Conservation (phyloP, 2,329 filamentous ascomycete genomes). For the Zasmidium angulare region DNA sequence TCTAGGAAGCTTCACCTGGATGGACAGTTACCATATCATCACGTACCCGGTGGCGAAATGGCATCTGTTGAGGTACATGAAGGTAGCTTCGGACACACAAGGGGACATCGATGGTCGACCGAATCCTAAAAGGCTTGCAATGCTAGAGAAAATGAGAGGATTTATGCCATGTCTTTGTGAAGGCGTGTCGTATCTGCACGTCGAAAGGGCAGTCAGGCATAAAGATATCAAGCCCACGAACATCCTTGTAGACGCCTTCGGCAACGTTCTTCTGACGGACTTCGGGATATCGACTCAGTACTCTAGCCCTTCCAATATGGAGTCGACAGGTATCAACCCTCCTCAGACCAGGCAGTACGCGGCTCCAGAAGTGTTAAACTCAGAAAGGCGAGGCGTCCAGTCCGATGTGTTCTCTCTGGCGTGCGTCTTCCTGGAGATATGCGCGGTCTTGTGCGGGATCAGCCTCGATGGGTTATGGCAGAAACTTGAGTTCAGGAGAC, state of each 20-base stretch:
- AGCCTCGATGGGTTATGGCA: neutral
- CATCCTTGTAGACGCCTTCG: neutral
- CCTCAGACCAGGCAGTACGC: neutral
- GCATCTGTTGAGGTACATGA: neutral
- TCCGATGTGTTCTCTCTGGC: neutral
- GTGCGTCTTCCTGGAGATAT: neutral
- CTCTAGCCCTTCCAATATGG: neutral
- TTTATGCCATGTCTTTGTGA: neutral
- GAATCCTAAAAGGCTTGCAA: neutral
- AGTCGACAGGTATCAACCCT: neutral
- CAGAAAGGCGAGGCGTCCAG: neutral
- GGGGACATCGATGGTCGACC: neutral
- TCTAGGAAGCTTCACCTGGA: neutral
- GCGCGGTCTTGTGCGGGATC: neutral
- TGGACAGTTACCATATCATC: neutral
- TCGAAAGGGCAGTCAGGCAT: neutral
- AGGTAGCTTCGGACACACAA: neutral
- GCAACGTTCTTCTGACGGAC: neutral
- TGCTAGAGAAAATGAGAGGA: neutral
- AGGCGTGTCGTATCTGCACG: neutral
- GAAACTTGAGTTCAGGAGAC: neutral
- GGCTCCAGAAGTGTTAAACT: neutral
- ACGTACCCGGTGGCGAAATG: neutral
- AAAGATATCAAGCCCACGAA: neutral
- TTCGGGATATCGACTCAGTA: neutral